Evolutionary conservation across 116 monocot genomes (phyloP).

Genomic region (Papilionanthe hybrid): DNA sequence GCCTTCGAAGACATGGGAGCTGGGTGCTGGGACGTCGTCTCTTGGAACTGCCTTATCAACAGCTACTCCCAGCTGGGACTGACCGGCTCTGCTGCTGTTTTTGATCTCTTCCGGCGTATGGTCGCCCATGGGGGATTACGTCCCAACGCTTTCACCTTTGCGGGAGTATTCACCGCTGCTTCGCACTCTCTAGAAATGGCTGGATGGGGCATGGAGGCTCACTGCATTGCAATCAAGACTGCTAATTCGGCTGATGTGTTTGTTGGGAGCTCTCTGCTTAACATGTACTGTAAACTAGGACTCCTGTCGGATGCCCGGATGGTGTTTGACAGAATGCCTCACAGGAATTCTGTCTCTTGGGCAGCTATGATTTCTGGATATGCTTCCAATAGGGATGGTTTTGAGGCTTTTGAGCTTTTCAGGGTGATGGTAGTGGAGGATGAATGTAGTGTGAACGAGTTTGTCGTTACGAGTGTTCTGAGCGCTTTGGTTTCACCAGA

Average conservation of each 20-base stretch:
- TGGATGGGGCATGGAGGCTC: constrained; percentile 28
- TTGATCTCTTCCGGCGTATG: constrained; percentile 50
- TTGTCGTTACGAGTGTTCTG: constrained; percentile 50
- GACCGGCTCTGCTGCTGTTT: not conserved
- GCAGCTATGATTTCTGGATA: constrained; percentile 67
- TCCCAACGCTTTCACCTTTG: constrained; percentile 59
- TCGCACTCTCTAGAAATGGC: not conserved
- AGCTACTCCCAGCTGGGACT: constrained; percentile 39
- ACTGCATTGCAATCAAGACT: constrained; percentile 52
- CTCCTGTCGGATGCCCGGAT: constrained; percentile 39
- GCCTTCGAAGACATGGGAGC: constrained; percentile 37
- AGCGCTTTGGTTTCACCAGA: constrained; percentile 32
- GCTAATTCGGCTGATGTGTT: constrained; percentile 35
- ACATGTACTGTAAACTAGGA: constrained; percentile 58
- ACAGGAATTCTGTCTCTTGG: constrained; percentile 54
- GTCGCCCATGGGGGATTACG: constrained; percentile 7
- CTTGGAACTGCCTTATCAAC: constrained; percentile 75
- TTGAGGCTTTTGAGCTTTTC: constrained; percentile 54
- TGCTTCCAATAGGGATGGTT: constrained; percentile 20
- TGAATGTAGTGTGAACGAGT: constrained; percentile 40
- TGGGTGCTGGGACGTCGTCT: constrained; percentile 39
- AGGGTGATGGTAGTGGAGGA: constrained; percentile 18
- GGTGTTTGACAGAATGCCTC: constrained; percentile 62
- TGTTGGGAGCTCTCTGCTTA: constrained; percentile 42
- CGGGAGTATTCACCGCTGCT: constrained; percentile 52